phyloP scores from a whole-genome alignment of 768 basidiomycete genomes.

The Pleurotus tuoliensis region DNA sequence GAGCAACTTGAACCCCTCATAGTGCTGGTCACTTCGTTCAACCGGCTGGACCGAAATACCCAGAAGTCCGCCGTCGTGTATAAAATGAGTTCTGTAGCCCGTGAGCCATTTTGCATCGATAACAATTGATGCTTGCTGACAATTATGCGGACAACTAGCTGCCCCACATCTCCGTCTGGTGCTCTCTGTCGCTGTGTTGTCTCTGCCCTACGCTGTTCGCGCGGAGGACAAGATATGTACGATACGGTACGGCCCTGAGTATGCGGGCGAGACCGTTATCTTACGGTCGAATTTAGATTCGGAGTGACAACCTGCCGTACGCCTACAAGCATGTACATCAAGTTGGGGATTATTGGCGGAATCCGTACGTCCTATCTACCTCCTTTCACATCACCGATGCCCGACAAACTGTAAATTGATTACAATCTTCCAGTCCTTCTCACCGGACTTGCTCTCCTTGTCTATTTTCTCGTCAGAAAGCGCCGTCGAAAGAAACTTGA shows the following conservation, averaged over 20 bases:
- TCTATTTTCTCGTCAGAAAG: background rate
- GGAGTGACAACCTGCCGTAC: background rate
- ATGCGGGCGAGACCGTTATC: background rate
- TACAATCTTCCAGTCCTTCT: background rate
- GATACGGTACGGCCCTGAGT: background rate
- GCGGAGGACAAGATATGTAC: slow-evolving; percentile 1
- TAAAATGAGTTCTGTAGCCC: background rate
- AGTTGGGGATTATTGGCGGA: background rate
- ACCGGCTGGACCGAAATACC: slow-evolving; percentile 3
- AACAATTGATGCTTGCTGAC: background rate
- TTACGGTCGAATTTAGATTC: background rate
- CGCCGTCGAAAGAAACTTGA: background rate
- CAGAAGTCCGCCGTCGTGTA: no score
- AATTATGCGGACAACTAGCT: background rate
- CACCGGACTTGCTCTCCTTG: background rate
- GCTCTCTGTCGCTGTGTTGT: background rate
- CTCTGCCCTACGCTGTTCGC: background rate
- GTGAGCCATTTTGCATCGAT: background rate
- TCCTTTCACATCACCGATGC: background rate
- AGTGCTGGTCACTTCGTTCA: slow-evolving; percentile 6
- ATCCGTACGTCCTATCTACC: background rate
- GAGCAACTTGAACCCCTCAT: background rate
- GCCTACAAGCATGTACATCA: background rate
- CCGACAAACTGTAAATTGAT: background rate
- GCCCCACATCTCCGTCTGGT: background rate